Evolutionary conservation across 768 basidiomycete genomes (phyloP), one percentile per base, ranked within the genome.

Genomic region (Rhizopogon sp.): DNA sequence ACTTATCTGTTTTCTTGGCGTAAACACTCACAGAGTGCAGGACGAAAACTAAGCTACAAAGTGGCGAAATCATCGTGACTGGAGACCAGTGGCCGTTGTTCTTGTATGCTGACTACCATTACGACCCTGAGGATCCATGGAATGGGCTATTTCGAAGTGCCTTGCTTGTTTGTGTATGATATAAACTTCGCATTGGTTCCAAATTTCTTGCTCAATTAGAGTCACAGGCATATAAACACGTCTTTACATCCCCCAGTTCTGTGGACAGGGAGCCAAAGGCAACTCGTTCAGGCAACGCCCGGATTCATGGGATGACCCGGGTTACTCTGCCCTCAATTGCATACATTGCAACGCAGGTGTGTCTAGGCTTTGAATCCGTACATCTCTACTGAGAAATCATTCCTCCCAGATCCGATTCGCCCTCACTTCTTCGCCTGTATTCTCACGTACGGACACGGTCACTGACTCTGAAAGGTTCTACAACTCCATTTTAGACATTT

Each of bases 181-280:
- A 5, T 52, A 7, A 10, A 5, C 8, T 39, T 46, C 5, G 1
- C 17, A 14, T 43, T 7, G 22, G 3, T 45, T 39, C 22, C 14
- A 41, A 37, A 45, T 17, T 9, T 44, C 7, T 29, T 7, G 10
- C 42, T 33, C 17, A n/a, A 20, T 39, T 28, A 28, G 10, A 6
- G 25, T 28, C 20, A 6, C 25, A 69, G 67, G 66, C 63, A 1
- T 67, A 45, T 16, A 68, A 62, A 42, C 62, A 68, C 49, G 55
- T 70, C n/a, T 70, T 70, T 41, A 70, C 58, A 2, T 68, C 65
- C 1, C 67, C 68, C 1, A 69, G 66, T 45, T 68, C 67, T 7
- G 65, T 68, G 3, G 58, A 69, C 33, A 61, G 60, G 35, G 66
- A 64, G 35, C 49, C 55, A 16, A 67, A 61, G 49, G 67, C 66